These are phyloP conservation scores for Colletotrichum higginsianum DNA, from an alignment of 2,329 filamentous ascomycete species.

Conservation along the genomic window DNA sequence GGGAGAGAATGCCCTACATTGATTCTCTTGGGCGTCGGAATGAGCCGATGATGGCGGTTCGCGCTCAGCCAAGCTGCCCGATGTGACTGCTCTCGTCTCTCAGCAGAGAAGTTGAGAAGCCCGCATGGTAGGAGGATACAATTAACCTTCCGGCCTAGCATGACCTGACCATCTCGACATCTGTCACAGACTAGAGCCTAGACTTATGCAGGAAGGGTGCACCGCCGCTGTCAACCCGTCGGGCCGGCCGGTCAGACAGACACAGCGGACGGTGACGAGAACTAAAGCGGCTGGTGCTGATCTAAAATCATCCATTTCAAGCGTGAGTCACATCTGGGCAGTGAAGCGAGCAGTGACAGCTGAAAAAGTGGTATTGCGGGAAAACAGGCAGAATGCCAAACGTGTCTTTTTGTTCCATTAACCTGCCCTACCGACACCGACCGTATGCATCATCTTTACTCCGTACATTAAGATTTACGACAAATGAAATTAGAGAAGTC, in stretches of 20 bases:
- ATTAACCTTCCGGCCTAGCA: background rate
- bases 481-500: conserved; percentile 40
- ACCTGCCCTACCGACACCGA: conserved; percentile 40
- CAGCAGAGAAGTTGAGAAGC: background rate
- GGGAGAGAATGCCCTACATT: too few relatives aligned
- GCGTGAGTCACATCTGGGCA: background rate
- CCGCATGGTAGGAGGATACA: background rate
- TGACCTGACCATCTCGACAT: background rate
- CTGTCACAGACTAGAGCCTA: background rate
- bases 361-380: background rate
- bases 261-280: background rate
- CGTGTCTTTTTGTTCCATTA: conserved; percentile 39
- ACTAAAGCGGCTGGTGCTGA: background rate
- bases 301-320: background rate
- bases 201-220: conserved; percentile 1
- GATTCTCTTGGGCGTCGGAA: too few relatives aligned
- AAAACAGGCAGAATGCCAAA: conserved; percentile 23
- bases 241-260: background rate
- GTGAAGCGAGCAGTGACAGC: background rate
- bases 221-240: background rate
- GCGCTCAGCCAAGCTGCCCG: too few relatives aligned
- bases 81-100: background rate
- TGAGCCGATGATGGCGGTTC: background rate
- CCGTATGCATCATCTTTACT: conserved; percentile 43
- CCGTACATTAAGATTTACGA: conserved; percentile 41